These are phyloP conservation scores for Talaromyces sp. DNA, from an alignment of 2,329 filamentous ascomycete genomes.

Conservation along the genomic window DNA sequence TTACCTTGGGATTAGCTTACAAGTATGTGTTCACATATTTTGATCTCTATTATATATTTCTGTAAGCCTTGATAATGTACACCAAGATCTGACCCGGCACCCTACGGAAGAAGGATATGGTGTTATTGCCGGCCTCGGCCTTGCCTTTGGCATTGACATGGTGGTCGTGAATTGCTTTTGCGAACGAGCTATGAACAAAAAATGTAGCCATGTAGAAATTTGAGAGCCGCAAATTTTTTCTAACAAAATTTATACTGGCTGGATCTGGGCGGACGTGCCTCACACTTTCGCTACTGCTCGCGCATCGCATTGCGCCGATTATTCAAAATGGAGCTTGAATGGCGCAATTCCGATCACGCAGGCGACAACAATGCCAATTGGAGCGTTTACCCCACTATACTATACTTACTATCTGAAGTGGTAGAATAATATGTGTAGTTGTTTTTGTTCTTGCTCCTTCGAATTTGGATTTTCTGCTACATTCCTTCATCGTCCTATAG, in stretches of 20 bases:
- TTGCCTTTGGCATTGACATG: slow-evolving; percentile 8
- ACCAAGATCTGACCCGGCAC: neutral
- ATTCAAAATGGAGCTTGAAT: slow-evolving; percentile 2
- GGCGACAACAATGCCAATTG: neutral
- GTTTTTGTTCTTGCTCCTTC: neutral
- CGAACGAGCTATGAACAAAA: slow-evolving; percentile 4
- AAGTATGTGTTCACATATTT: neutral
- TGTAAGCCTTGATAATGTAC: neutral
- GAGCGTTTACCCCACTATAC: neutral
- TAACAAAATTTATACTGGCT: too few relatives aligned
- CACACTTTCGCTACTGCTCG: neutral
- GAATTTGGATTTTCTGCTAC: neutral
- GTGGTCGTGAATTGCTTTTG: slow-evolving; percentile 7
- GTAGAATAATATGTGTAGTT: neutral
- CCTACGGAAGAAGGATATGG: slow-evolving; percentile 7
- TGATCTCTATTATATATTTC: neutral
- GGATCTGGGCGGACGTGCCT: slow-evolving; percentile 17
- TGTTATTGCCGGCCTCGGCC: slow-evolving; percentile 7
- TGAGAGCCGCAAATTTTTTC: neutral
- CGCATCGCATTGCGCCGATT: neutral
- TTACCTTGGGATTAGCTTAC: neutral
- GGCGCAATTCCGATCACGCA: slow-evolving; percentile 5
- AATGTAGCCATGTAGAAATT: slow-evolving; percentile 9
- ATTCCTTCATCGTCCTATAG: neutral
- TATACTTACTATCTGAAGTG: neutral